Percentiles rank a stretch among this genome's conserved stretches.
These are phyloP conservation scores for Fragaria ananassa DNA, from an alignment of 306 rosid genomes.

Conservation along the genomic window DNA sequence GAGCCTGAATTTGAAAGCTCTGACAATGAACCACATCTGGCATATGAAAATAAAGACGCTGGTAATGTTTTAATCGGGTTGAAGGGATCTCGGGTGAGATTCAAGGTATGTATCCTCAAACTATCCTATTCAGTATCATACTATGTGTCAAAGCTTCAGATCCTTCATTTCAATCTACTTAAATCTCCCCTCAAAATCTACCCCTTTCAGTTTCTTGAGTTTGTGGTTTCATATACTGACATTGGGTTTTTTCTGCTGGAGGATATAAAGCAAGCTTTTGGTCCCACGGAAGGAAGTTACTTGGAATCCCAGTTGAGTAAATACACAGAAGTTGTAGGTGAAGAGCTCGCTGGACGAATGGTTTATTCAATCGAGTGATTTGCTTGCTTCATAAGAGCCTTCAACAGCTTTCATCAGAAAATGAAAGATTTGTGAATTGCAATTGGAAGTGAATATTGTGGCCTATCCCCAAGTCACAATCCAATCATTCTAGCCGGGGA, in stretches of 20 bases:
- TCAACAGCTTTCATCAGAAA: background rate
- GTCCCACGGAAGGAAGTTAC: slow-evolving; percentile 34
- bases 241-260: slow-evolving; percentile 24
- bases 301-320: slow-evolving; percentile 63
- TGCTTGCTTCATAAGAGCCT: background rate
- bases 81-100: slow-evolving; percentile 52
- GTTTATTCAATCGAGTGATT: slow-evolving; percentile 48
- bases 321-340: slow-evolving; percentile 66
- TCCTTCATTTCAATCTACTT: background rate
- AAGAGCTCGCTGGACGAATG: slow-evolving; percentile 62
- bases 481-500: background rate
- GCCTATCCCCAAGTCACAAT: background rate
- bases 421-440: background rate
- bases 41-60: slow-evolving; percentile 39
- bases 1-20: slow-evolving; percentile 53
- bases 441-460: background rate
- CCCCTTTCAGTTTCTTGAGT: background rate
- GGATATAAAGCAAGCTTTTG: slow-evolving; percentile 55
- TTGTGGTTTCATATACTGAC: slow-evolving; percentile 12
- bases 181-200: background rate
- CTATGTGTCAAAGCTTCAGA: background rate
- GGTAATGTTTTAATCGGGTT: slow-evolving; percentile 54
- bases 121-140: background rate
- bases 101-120: slow-evolving; percentile 49
- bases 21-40: slow-evolving; percentile 45